These are phyloP conservation scores for Rhizophagus sp. DNA, from an alignment of 192 early-diverging fungal genomes.

Conservation along the genomic window DNA sequence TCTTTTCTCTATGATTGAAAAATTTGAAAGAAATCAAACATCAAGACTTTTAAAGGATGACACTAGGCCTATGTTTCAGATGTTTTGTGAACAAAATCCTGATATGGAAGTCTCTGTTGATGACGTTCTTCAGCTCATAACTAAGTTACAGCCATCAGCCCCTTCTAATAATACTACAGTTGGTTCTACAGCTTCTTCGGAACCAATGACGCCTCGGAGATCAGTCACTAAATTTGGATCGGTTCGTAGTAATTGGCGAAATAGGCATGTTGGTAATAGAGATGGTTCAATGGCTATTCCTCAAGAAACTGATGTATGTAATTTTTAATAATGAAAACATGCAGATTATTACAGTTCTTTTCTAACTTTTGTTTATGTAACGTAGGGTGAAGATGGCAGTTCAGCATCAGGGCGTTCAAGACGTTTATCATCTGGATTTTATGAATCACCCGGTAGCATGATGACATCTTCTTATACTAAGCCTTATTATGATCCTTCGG, in stretches of 20 bases:
- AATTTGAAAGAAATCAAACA: slow-evolving; percentile 35
- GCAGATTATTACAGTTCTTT: not conserved
- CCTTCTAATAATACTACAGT: slow-evolving; percentile 27
- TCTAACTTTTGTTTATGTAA: not conserved
- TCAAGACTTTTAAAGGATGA: slow-evolving; percentile 36
- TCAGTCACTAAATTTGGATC: slow-evolving; percentile 21
- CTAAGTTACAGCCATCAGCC: slow-evolving; percentile 30
- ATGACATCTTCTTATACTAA: not conserved
- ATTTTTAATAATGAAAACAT: not conserved
- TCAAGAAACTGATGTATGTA: slow-evolving; percentile 10
- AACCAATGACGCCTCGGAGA: slow-evolving; percentile 20
- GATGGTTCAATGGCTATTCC: not conserved
- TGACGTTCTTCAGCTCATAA: slow-evolving; percentile 43
- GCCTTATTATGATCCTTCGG: not conserved
- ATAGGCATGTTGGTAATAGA: slow-evolving; percentile 4
- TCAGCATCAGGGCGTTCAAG: not conserved
- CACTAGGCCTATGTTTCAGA: slow-evolving; percentile 37
- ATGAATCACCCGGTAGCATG: not conserved
- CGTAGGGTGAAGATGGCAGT: not conserved
- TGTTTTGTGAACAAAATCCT: slow-evolving; percentile 35
- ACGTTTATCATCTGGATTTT: not conserved
- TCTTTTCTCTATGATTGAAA: slow-evolving; percentile 36
- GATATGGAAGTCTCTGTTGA: slow-evolving; percentile 49
- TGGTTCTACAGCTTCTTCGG: slow-evolving; percentile 28
- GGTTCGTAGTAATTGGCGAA: slow-evolving; percentile 24